phyloP scores from a whole-genome alignment of 331 rosid genomes.

The Cydonia oblonga region DNA sequence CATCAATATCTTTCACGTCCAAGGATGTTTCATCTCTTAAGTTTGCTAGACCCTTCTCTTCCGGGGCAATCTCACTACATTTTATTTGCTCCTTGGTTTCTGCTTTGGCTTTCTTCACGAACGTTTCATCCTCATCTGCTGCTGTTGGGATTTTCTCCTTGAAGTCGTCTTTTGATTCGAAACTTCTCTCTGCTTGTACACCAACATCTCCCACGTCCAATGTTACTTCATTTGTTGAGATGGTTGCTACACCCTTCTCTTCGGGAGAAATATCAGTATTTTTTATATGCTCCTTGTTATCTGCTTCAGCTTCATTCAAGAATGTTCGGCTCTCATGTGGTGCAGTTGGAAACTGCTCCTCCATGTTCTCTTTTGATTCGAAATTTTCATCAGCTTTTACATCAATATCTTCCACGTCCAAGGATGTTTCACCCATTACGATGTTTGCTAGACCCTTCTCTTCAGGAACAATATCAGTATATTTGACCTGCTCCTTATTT shows the following conservation, averaged over 20 bases:
- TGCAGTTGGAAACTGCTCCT: conserved; percentile 1
- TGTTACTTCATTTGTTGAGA: not conserved
- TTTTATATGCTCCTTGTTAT: not conserved
- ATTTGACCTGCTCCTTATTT: not conserved
- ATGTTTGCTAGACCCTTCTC: not conserved
- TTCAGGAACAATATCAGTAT: conserved; percentile 1
- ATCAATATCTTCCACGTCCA: not conserved
- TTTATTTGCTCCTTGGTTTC: conserved; percentile 2
- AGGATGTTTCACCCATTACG: not conserved
- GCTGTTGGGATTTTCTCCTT: not conserved
- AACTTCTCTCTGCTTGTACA: not conserved
- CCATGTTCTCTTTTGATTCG: not conserved
- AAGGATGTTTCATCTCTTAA: conserved; percentile 1
- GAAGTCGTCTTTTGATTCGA: not conserved
- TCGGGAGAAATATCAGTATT: not conserved
- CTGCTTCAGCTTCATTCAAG: conserved; percentile 10
- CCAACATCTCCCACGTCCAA: not conserved
- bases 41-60: conserved; percentile 2
- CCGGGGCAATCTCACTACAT: not conserved
- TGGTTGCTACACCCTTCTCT: conserved; percentile 1
- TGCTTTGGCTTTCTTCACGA: conserved; percentile 6
- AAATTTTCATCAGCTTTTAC: not conserved
- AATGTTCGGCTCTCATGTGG: conserved; percentile 1
- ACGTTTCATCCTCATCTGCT: not conserved
- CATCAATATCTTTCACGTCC: not conserved